Conservation (phyloP, 768 basidiomycete genomes). For the Mycena capillaripes region DNA sequence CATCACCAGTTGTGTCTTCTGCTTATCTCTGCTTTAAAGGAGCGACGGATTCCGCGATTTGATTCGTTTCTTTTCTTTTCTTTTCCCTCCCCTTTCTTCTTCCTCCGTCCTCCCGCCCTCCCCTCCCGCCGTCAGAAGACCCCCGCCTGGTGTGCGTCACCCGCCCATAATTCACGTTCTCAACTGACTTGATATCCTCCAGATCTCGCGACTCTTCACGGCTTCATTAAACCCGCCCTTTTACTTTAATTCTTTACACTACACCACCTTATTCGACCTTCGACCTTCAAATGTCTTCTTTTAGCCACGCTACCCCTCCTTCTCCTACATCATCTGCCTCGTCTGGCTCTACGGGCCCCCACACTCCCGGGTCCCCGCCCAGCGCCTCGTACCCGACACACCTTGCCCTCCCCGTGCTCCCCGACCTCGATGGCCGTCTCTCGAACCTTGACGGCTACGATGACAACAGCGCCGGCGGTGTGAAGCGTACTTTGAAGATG, state of each 20-base stretch:
- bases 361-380: constrained; percentile 26
- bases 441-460: constrained; percentile 35
- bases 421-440: constrained; percentile 34
- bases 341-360: constrained; percentile 29
- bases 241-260: constrained; percentile 31
- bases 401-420: constrained; percentile 33
- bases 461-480: constrained; percentile 32
- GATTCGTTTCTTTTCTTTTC: constrained; percentile 17
- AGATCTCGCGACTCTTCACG: constrained; percentile 39
- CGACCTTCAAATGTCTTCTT: constrained; percentile 32
- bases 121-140: constrained; percentile 30
- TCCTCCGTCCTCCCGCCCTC: constrained; percentile 24
- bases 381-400: constrained; percentile 26
- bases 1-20: constrained; percentile 18
- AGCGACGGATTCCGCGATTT: background rate
- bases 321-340: constrained; percentile 41
- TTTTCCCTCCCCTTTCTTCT: constrained; percentile 18
- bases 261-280: constrained; percentile 21
- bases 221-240: constrained; percentile 39
- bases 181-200: background rate
- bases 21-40: constrained; percentile 33
- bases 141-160: constrained; percentile 36
- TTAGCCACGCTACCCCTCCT: constrained; percentile 31
- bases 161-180: background rate
- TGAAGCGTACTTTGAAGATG: constrained; percentile 37